phyloP scores from a whole-genome alignment of 208 protist species.

The Leishmania tropica region DNA sequence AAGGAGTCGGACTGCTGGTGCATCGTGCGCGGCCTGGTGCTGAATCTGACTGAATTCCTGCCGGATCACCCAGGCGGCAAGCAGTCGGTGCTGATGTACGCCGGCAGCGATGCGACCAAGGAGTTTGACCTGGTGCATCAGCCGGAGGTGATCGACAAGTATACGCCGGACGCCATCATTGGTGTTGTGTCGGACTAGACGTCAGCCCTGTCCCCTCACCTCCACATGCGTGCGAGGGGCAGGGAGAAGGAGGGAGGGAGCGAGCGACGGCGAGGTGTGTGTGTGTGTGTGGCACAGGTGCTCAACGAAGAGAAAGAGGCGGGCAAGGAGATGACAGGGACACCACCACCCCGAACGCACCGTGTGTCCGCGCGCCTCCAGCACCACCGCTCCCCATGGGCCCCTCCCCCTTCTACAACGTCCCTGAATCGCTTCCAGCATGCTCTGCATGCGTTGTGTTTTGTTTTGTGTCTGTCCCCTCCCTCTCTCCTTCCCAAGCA shows the following conservation, averaged over 20 bases:
- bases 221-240: background rate
- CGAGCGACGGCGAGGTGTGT: background rate
- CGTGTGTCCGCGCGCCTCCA: no score
- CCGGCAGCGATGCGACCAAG: conserved; percentile 73
- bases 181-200: conserved; percentile 42
- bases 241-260: background rate
- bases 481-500: no score
- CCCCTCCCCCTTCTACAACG: no score
- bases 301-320: background rate
- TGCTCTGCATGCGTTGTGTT: no score
- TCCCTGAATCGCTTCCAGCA: no score
- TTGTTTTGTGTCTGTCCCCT: no score
- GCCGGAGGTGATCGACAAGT: conserved; percentile 70
- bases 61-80: conserved; percentile 75
- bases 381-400: no score
- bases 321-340: background rate
- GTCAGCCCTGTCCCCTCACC: background rate
- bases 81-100: conserved; percentile 69
- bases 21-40: conserved; percentile 55
- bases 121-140: conserved; percentile 72
- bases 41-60: conserved; percentile 68
- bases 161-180: conserved; percentile 61
- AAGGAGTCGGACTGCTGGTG: conserved; percentile 60
- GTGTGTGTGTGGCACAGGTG: background rate
- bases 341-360: no score